Percentiles rank a stretch among this genome's conserved stretches.
Conservation (phyloP, 176 grass and related monocot species). For the Zoysia japonica region DNA sequence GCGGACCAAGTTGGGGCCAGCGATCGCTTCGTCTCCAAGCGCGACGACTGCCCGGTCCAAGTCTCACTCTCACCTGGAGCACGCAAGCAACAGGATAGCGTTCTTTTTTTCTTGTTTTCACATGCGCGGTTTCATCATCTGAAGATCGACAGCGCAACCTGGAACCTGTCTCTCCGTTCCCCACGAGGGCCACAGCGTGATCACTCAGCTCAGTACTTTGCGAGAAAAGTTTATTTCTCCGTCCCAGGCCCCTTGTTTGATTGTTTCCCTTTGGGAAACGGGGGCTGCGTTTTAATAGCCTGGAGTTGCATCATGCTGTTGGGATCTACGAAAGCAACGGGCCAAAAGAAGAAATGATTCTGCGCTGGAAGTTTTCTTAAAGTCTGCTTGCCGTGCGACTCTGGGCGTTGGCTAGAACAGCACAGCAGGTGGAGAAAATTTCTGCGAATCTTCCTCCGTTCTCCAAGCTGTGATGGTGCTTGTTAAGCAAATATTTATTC, state of each 20-base stretch:
- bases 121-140: slow-evolving; percentile 12
- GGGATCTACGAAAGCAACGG: slow-evolving; percentile 40
- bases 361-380: not conserved
- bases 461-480: not conserved
- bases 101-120: not conserved
- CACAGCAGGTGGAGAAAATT: not conserved
- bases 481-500: not conserved
- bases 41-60: no score
- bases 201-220: not conserved
- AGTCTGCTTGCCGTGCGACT: not conserved
- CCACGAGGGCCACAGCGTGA: not conserved
- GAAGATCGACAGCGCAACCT: not conserved
- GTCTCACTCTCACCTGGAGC: no score
- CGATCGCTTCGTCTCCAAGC: no score
- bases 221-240: not conserved
- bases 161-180: slow-evolving; percentile 28
- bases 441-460: not conserved
- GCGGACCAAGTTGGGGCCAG: no score
- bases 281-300: not conserved
- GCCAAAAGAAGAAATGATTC: slow-evolving; percentile 5
- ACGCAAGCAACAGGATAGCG: no score
- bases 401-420: not conserved
- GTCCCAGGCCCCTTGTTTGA: not conserved
- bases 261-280: not conserved
- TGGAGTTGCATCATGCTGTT: not conserved